phyloP scores from a whole-genome alignment of 176 grass and related monocot genomes.

The Triticum turgidum region DNA sequence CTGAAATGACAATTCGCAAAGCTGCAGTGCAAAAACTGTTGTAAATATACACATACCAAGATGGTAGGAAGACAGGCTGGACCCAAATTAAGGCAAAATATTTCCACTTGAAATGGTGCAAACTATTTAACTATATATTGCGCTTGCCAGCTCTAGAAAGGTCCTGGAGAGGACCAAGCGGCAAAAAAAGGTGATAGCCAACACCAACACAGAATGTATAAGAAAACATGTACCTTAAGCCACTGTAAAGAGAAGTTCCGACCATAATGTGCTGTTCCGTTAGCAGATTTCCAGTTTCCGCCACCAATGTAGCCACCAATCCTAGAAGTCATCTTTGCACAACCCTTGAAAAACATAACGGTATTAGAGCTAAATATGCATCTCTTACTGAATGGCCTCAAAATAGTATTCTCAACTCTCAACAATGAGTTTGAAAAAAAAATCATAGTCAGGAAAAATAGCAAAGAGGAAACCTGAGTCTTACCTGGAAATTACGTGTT shows the following conservation, averaged over 20 bases:
- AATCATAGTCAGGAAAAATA: background rate
- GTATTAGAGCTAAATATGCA: conserved; percentile 27
- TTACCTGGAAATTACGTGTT: conserved; percentile 97
- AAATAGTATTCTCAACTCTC: conserved; percentile 12
- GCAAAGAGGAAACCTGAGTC: conserved; percentile 19
- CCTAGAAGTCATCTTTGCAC: conserved; percentile 97
- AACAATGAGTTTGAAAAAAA: background rate
- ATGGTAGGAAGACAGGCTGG: conserved; percentile 8
- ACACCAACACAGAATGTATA: background rate
- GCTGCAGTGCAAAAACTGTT: conserved; percentile 59
- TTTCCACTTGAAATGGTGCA: background rate
- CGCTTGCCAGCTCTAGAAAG: conserved; percentile 7
- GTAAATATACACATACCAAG: conserved; percentile 29
- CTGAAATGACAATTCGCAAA: conserved; percentile 96
- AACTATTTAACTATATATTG: conserved; percentile 1
- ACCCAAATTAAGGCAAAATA: conserved; percentile 11
- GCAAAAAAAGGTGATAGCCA: conserved; percentile 3
- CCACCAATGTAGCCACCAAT: conserved; percentile 95
- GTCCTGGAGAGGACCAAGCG: background rate
- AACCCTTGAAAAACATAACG: conserved; percentile 61
- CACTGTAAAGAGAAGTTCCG: conserved; percentile 97
- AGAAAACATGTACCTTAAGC: conserved; percentile 78
- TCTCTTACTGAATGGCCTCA: background rate
- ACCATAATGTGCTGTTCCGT: conserved; percentile 94
- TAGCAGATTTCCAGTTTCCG: conserved; percentile 99